Evolutionary conservation across 2,329 filamentous ascomycete species (phyloP).

Genomic region (Aspergillus quadricinctus): DNA sequence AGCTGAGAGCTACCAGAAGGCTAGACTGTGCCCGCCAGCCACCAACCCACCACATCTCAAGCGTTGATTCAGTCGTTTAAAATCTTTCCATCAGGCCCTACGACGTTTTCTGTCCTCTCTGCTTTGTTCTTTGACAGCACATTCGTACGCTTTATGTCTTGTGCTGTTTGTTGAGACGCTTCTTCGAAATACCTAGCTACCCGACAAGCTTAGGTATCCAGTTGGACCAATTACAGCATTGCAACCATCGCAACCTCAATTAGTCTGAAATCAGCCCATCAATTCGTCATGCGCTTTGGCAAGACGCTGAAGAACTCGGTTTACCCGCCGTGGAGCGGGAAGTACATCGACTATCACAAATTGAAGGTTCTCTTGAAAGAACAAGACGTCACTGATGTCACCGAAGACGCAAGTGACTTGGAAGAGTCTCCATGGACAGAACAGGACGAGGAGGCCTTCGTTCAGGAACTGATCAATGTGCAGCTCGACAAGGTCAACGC

Average conservation of each 20-base stretch:
- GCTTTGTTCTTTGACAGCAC: neutral
- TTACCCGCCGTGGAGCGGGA: constrained; percentile 83
- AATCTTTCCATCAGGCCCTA: neutral
- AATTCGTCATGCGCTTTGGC: constrained; percentile 79
- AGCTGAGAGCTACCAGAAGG: neutral
- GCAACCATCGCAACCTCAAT: neutral
- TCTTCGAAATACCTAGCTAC: neutral
- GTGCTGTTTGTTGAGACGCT: neutral
- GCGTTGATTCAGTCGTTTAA: neutral
- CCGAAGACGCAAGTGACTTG: constrained; percentile 46
- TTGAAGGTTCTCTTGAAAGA: constrained; percentile 87
- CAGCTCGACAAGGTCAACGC: constrained; percentile 91
- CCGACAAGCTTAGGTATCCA: neutral
- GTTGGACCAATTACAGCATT: neutral
- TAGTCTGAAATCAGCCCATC: neutral
- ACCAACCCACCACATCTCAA: neutral
- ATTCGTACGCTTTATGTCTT: neutral
- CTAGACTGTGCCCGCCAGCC: neutral
- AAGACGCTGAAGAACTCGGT: constrained; percentile 75
- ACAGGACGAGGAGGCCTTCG: constrained; percentile 87
- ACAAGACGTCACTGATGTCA: constrained; percentile 52
- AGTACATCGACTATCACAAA: constrained; percentile 95
- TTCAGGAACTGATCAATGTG: constrained; percentile 88
- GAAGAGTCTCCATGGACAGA: constrained; percentile 74
- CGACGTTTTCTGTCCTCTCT: neutral